A percentile compares a stretch with the other conserved stretches of the same genome.
These are phyloP conservation scores for Eustoma russellianum DNA, from an alignment of 257 asterid genomes.

Conservation along the genomic window DNA sequence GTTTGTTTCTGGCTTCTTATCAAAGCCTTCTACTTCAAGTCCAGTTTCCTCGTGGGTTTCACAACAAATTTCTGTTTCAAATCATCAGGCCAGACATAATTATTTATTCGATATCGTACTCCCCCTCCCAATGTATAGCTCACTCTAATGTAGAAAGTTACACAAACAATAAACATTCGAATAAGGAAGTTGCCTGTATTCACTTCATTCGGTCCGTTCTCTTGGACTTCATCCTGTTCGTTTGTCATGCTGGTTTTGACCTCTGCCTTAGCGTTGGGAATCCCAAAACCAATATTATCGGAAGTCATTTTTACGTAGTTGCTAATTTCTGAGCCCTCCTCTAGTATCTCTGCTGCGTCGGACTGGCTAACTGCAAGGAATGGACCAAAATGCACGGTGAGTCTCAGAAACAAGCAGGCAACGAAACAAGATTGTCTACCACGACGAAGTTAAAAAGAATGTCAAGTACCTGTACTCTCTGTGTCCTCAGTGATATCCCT, in stretches of 20 bases:
- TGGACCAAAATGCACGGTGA: neutral
- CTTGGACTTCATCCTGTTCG: constrained; percentile 12
- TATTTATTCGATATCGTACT: neutral
- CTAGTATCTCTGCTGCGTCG: constrained; percentile 4
- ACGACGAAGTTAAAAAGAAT: neutral
- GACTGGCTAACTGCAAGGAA: constrained; percentile 2
- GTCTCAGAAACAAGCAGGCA: neutral
- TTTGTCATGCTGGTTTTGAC: neutral
- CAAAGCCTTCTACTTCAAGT: constrained; percentile 7
- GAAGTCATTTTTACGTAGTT: neutral
- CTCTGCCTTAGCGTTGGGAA: neutral
- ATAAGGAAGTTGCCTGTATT: neutral
- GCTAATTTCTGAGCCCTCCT: constrained; percentile 3
- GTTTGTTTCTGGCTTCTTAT: constrained; percentile 2
- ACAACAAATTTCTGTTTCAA: constrained; percentile 4
- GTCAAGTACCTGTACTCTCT: constrained; percentile 30
- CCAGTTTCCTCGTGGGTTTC: constrained; percentile 11
- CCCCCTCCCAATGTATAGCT: no score
- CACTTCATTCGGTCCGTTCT: constrained; percentile 1
- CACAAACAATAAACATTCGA: no score
- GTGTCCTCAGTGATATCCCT: constrained; percentile 22
- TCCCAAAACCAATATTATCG: neutral
- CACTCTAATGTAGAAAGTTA: neutral
- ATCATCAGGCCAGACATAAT: constrained; percentile 3
- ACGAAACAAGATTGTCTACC: neutral